Evolutionary conservation across 805 yeast genomes (phyloP).

Genomic region (Priceomyces melissophilus): DNA sequence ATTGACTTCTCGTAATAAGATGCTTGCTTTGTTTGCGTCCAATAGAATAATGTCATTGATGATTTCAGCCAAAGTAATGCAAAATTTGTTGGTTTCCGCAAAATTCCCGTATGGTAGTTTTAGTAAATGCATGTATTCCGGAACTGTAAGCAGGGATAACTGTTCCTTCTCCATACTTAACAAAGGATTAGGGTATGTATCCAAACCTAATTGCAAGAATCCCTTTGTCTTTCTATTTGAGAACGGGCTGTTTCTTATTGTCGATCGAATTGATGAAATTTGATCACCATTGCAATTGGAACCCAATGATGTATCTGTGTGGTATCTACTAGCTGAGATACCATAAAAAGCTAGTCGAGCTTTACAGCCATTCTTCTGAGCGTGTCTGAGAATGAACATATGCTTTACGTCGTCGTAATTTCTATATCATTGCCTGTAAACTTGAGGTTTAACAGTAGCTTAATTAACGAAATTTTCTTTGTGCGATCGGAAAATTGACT

Average conservation of each 20-base stretch:
- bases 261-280: slow-evolving; percentile 3
- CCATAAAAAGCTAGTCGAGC: no score
- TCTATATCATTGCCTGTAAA: no score
- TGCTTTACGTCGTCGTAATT: no score
- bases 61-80: slow-evolving; percentile 26
- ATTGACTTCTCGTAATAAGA: slow-evolving; percentile 16
- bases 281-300: background rate
- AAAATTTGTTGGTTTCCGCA: slow-evolving; percentile 26
- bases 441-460: no score
- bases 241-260: slow-evolving; percentile 14
- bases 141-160: slow-evolving; percentile 16
- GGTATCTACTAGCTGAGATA: no score
- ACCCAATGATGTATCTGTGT: no score
- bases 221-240: slow-evolving; percentile 6
- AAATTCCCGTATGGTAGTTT: slow-evolving; percentile 19
- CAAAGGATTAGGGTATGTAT: slow-evolving; percentile 34
- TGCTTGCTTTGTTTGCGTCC: slow-evolving; percentile 21
- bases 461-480: no score
- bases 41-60: slow-evolving; percentile 25
- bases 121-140: slow-evolving; percentile 25
- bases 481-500: no score
- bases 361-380: no score
- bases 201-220: slow-evolving; percentile 12
- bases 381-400: no score
- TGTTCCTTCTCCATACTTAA: slow-evolving; percentile 24